phyloP scores from a whole-genome alignment of 768 basidiomycete genomes.

The Crucibulum laeve region DNA sequence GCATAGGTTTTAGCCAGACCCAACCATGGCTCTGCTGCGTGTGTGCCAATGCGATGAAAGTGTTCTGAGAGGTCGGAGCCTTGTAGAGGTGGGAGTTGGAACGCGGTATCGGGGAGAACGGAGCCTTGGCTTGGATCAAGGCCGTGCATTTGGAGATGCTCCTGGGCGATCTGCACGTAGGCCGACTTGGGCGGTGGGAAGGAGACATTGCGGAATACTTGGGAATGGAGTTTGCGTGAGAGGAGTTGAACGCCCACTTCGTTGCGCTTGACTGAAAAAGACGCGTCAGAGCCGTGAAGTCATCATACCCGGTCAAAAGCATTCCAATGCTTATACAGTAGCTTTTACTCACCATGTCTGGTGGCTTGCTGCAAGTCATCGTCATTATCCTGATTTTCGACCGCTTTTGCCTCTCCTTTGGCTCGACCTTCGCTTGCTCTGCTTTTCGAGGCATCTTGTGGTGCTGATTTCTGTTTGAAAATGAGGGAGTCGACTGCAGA shows the following conservation, averaged over 20 bases:
- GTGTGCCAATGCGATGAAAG: slow-evolving; percentile 74
- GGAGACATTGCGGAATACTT: slow-evolving; percentile 71
- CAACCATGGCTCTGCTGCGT: slow-evolving; percentile 75
- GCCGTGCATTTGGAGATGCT: slow-evolving; percentile 78
- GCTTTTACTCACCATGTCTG: not conserved
- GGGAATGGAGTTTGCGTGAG: slow-evolving; percentile 72
- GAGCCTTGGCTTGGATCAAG: slow-evolving; percentile 80
- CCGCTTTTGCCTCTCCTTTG: not conserved
- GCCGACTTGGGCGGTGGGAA: slow-evolving; percentile 57
- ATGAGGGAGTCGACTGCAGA: slow-evolving; percentile 15
- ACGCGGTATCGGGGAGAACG: slow-evolving; percentile 70
- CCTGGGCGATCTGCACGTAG: slow-evolving; percentile 70
- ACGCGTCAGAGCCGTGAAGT: not conserved
- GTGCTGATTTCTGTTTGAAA: slow-evolving; percentile 12
- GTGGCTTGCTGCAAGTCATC: too few relatives aligned
- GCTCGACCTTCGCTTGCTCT: not conserved
- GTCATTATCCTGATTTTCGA: too few relatives aligned
- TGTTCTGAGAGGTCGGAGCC: slow-evolving; percentile 83
- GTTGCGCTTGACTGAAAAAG: slow-evolving; percentile 61
- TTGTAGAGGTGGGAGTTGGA: slow-evolving; percentile 82
- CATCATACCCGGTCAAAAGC: not conserved
- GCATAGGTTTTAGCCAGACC: slow-evolving; percentile 60
- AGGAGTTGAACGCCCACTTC: slow-evolving; percentile 92
- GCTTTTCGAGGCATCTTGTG: too few relatives aligned
- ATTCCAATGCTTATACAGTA: not conserved